Conservation (phyloP, 78 protist genomes). For the Protostelium mycophagum region DNA sequence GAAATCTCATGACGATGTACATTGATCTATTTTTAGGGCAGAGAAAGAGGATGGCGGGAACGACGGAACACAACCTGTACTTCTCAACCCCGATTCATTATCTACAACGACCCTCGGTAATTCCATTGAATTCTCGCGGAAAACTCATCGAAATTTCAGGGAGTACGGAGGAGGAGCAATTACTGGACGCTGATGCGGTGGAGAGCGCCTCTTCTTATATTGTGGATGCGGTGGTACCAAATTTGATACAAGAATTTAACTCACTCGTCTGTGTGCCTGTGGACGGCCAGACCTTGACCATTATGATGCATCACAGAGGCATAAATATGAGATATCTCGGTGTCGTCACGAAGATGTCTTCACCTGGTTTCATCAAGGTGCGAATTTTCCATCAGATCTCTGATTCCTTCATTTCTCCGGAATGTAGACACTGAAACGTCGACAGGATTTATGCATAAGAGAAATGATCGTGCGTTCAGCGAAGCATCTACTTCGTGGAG, state of each 20-base stretch:
- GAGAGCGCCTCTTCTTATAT: conserved; percentile 23
- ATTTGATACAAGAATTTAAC: conserved; percentile 43
- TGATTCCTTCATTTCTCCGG: not conserved
- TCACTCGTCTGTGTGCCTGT: conserved; percentile 33
- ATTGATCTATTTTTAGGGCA: not conserved
- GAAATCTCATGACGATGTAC: not conserved
- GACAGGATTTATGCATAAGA: conserved; percentile 39
- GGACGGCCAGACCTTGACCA: conserved; percentile 62
- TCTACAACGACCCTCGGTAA: not conserved
- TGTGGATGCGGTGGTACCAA: conserved; percentile 26
- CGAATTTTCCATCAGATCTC: conserved; percentile 1
- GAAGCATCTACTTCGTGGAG: conserved; percentile 29
- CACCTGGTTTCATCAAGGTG: conserved; percentile 19
- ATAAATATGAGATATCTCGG: conserved; percentile 72
- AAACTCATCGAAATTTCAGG: not conserved
- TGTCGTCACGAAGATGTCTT: conserved; percentile 16
- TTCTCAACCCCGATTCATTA: conserved; percentile 55
- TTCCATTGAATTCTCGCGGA: not conserved
- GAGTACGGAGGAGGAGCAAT: conserved; percentile 17
- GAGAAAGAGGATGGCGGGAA: not conserved
- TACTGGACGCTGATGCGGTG: conserved; percentile 14
- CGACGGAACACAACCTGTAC: conserved; percentile 3
- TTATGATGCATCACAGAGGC: conserved; percentile 53
- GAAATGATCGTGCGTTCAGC: conserved; percentile 63
- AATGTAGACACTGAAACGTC: not conserved